These are phyloP conservation scores for Wallacemonas collosoma DNA, from an alignment of 208 protist genomes.

Conservation along the genomic window DNA sequence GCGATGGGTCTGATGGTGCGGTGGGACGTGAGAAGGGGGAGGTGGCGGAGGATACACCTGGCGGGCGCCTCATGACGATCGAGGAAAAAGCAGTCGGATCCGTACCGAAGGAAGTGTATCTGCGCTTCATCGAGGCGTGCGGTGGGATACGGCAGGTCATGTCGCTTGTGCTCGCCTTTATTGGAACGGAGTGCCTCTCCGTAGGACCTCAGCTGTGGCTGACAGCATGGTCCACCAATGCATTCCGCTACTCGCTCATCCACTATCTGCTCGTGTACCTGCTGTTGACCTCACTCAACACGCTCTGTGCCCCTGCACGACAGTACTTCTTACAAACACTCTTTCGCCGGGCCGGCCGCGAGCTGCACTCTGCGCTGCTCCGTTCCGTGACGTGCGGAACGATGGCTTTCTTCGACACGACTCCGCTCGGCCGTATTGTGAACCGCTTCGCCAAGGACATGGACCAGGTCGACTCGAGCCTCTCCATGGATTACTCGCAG, in stretches of 20 bases:
- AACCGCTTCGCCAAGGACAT: conserved; percentile 85
- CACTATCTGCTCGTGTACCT: conserved; percentile 22
- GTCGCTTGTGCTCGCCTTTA: conserved; percentile 30
- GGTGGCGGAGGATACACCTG: conserved; percentile 8
- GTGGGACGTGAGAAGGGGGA: neutral
- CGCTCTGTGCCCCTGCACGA: conserved; percentile 11
- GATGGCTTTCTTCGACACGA: conserved; percentile 58
- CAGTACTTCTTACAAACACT: conserved; percentile 33
- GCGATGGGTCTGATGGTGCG: neutral
- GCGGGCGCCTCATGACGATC: conserved; percentile 37
- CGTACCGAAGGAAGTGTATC: conserved; percentile 54
- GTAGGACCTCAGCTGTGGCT: conserved; percentile 46
- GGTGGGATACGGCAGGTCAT: conserved; percentile 32
- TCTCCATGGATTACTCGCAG: conserved; percentile 15
- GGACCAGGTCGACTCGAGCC: conserved; percentile 63
- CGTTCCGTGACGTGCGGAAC: conserved; percentile 42
- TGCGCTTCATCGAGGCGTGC: conserved; percentile 37
- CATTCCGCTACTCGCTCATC: conserved; percentile 4
- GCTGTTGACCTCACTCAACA: conserved; percentile 4
- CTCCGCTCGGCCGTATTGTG: conserved; percentile 65
- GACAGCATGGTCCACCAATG: conserved; percentile 52
- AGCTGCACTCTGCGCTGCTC: conserved; percentile 60
- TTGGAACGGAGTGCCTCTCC: conserved; percentile 28
- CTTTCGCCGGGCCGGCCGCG: conserved; percentile 31
- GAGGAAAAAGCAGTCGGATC: conserved; percentile 71